A percentile compares a stretch with the other conserved stretches of the same genome.
phyloP scores from a whole-genome alignment of 371 early-diverging fungal species.

The Lichtheimia ornata region DNA sequence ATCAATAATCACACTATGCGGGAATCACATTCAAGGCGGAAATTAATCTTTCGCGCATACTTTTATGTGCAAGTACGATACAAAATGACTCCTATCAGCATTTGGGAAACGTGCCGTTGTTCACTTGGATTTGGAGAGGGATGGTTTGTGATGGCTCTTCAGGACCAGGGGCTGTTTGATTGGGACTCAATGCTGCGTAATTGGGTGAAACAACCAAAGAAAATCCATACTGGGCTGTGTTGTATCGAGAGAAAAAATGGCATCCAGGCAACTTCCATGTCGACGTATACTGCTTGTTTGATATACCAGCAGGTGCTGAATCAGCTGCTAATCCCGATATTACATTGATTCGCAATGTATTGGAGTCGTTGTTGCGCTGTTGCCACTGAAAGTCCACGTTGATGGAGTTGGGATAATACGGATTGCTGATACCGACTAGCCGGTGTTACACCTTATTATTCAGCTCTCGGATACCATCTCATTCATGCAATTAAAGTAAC shows the following conservation, averaged over 20 bases:
- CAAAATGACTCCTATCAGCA: conserved; percentile 8
- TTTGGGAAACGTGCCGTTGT: conserved; percentile 22
- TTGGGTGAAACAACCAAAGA: conserved; percentile 12
- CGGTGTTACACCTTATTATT: neutral
- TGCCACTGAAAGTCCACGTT: conserved; percentile 20
- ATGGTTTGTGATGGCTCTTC: conserved; percentile 13
- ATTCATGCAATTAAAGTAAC: neutral
- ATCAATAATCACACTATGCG: too few species aligned
- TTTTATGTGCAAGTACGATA: too few species aligned
- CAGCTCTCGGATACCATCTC: too few species aligned
- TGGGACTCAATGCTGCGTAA: conserved; percentile 9
- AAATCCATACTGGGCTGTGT: conserved; percentile 16
- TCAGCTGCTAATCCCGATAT: conserved; percentile 7
- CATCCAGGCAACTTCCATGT: conserved; percentile 23
- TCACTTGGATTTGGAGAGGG: conserved; percentile 19
- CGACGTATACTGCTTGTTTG: conserved; percentile 16
- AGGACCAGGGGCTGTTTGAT: conserved; percentile 11
- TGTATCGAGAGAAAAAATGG: conserved; percentile 27
- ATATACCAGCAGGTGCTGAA: conserved; percentile 20
- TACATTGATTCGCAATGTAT: conserved; percentile 13
- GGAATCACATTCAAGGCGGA: too few species aligned
- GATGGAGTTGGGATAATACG: conserved; percentile 20
- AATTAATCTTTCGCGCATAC: too few species aligned
- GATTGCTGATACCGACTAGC: conserved; percentile 13
- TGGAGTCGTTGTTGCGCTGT: conserved; percentile 9